Conservation (phyloP, 257 asterid species). For the Solanum chiquidenum region DNA sequence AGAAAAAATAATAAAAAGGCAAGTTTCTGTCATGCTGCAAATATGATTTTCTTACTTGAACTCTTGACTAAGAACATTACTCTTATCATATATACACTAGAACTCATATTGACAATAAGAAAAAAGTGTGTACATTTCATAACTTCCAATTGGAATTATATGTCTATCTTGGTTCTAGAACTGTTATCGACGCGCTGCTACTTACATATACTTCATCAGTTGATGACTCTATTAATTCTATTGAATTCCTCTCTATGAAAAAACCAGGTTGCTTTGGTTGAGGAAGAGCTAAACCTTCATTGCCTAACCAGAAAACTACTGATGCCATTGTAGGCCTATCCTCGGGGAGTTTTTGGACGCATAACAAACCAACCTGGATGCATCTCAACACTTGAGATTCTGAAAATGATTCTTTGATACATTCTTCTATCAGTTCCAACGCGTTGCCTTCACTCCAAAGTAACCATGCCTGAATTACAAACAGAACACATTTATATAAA, state of each 20-base stretch:
- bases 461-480: constrained; percentile 2
- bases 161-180: background rate
- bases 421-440: background rate
- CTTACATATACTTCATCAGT: background rate
- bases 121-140: background rate
- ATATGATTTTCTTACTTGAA: background rate
- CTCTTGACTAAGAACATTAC: background rate
- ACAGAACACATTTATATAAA: background rate
- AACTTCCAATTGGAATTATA: background rate
- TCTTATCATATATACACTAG: background rate
- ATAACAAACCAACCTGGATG: constrained; percentile 10
- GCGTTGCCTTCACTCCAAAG: constrained; percentile 2
- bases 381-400: constrained; percentile 3
- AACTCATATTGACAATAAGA: background rate
- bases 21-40: background rate
- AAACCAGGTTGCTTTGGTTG: constrained; percentile 14
- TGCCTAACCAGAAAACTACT: constrained; percentile 6
- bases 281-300: background rate
- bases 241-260: background rate
- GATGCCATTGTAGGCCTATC: constrained; percentile 15
- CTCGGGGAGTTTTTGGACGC: constrained; percentile 7
- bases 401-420: background rate
- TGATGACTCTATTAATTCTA: background rate
- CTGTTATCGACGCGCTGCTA: background rate
- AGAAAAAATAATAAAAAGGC: background rate